Conservation (phyloP, 305 asterid genomes). For the Fraxinus sp. region DNA sequence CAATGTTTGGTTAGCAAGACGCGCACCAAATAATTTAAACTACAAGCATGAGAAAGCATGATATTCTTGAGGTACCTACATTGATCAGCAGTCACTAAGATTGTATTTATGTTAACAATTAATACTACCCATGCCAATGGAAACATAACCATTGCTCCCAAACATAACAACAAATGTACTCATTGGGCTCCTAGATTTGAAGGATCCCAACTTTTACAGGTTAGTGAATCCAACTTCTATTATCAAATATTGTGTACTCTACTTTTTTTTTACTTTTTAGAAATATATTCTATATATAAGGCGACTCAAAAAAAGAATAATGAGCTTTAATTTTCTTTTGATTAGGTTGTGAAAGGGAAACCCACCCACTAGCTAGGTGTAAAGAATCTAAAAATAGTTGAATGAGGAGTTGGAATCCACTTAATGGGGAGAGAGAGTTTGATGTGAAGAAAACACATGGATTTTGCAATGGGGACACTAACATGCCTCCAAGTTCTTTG, state of each 20-base stretch:
- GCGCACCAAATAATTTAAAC: not conserved
- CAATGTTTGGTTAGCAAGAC: not conserved
- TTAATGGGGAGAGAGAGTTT: conserved; percentile 21
- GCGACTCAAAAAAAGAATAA: conserved; percentile 1
- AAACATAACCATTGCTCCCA: conserved; percentile 32
- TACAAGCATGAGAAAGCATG: not conserved
- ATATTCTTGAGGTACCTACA: not conserved
- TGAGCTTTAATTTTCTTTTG: conserved; percentile 17
- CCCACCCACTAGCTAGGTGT: conserved; percentile 45
- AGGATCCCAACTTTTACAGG: conserved; percentile 19
- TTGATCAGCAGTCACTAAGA: not conserved
- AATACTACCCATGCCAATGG: not conserved
- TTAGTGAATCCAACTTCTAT: not conserved
- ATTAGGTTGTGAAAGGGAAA: conserved; percentile 61
- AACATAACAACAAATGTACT: conserved; percentile 27
- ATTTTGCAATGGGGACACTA: conserved; percentile 43
- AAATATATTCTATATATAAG: conserved; percentile 8
- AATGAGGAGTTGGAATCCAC: conserved; percentile 78
- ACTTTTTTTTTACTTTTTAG: not conserved
- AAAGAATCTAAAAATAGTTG: conserved; percentile 54
- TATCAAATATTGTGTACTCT: not conserved
- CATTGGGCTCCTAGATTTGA: conserved; percentile 37
- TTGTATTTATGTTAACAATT: not conserved
- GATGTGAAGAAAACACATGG: conserved; percentile 51
- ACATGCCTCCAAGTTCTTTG: conserved; percentile 49